phyloP scores from a whole-genome alignment of 2,329 filamentous ascomycete genomes.

The Lasiodiplodia gonubiensis region DNA sequence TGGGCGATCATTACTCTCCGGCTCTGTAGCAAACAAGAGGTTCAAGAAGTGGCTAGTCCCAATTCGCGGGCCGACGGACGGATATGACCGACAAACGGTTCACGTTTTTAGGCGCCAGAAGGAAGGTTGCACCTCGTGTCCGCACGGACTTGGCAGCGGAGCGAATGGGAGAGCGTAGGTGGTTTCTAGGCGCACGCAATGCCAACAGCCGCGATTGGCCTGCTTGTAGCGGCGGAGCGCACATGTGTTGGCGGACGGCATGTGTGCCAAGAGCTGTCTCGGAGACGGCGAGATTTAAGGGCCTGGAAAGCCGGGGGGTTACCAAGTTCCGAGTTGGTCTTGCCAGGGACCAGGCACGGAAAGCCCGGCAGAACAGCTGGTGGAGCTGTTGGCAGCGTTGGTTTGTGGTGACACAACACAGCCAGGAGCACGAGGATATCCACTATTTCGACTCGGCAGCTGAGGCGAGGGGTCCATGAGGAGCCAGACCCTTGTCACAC shows the following conservation, averaged over 20 bases:
- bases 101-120: not conserved
- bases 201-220: not conserved
- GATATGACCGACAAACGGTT: conserved; percentile 3
- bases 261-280: conserved; percentile 12
- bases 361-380: not conserved
- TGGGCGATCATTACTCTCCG: conserved; percentile 3
- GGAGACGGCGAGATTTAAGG: conserved; percentile 10
- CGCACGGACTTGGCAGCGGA: not conserved
- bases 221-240: conserved; percentile 1
- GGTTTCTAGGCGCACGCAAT: not conserved
- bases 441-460: not conserved
- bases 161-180: not conserved
- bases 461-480: not conserved
- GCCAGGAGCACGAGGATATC: not conserved
- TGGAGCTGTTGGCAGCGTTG: conserved; percentile 5
- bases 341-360: not conserved
- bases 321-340: not conserved
- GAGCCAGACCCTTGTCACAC: not conserved
- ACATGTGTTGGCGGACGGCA: not conserved
- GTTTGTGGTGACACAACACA: not conserved
- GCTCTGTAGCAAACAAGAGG: conserved; percentile 5
- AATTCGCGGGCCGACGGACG: not conserved
- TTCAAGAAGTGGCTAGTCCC: not conserved
- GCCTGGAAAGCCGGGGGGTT: not conserved
- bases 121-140: conserved; percentile 1